Evolutionary conservation across 305 asterid species (phyloP), one percentile per base, ranked within the genome.

Genomic region (Fraxinus dipetala): DNA sequence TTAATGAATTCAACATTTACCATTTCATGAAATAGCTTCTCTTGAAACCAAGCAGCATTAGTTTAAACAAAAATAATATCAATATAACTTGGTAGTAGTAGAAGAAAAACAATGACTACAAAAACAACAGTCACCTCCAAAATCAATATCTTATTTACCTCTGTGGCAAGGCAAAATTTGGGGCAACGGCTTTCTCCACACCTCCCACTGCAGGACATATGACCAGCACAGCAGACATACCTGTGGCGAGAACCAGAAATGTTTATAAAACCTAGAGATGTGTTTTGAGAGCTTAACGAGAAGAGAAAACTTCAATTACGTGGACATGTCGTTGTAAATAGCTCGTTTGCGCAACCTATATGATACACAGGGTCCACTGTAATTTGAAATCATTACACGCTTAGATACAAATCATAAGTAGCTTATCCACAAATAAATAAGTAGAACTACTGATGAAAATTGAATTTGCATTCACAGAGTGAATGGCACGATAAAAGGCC

Each of bases 171-270:
- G 87, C 98, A 96, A 70, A 93, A 87, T 85, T 96, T 93, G 83
- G 99, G 99, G 89, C 99, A 96, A 40, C 89, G 88, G 82, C 98
- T 96, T 91, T 96, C 99, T 83, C 98, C 99, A 83, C 99, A 94
- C 31, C 97, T 90, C 78, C 99, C 99, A 89, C 99, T 96, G 92
- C 99, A 96, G 77, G 99, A 98, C 97, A 96, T 86, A 87, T 96
- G 94, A 67, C 99, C 99, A 77, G 98, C 98, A 85, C 99, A 96
- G 78, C 99, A 96, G 45, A 86, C 90, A 87, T 96, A 94, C 91
- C 99, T 96, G 78, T 65, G 78, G 75, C 81, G 43, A 77, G 85
- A 26, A 77, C 75, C 72, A 80, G 38, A 84, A 83, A 70, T 26
- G 65, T 28, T 56, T 26, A 65, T 56, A 69, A 76, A n/a, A 59